These are phyloP conservation scores for Phytopythium boreale DNA, from an alignment of 352 stramenopile species.

Conservation along the genomic window DNA sequence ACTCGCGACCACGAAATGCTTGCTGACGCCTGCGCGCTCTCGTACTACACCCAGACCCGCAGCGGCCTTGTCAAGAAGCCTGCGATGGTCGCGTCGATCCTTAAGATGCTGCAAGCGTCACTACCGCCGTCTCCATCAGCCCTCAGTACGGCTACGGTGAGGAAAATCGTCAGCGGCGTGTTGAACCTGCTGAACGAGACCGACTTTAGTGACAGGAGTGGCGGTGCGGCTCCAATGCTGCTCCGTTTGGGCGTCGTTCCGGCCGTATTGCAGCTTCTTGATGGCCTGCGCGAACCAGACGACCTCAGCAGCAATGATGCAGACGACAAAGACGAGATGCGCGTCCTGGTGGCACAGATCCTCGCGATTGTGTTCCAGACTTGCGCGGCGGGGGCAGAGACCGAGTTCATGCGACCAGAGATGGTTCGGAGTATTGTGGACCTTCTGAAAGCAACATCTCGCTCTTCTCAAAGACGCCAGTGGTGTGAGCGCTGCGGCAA, in stretches of 20 bases:
- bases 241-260: conserved; percentile 25
- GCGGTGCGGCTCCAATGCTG: conserved; percentile 10
- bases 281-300: not conserved
- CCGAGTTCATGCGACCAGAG: conserved; percentile 15
- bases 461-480: conserved; percentile 17
- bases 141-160: conserved; percentile 33
- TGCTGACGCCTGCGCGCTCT: conserved; percentile 52
- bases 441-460: conserved; percentile 1
- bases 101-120: conserved; percentile 33
- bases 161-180: conserved; percentile 32
- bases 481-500: conserved; percentile 25
- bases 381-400: conserved; percentile 13
- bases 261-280: conserved; percentile 18
- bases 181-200: conserved; percentile 50
- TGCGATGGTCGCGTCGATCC: conserved; percentile 31
- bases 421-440: conserved; percentile 8
- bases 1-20: conserved; percentile 56
- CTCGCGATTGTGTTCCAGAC: conserved; percentile 29
- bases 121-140: conserved; percentile 1
- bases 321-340: conserved; percentile 14
- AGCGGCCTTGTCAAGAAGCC: conserved; percentile 47
- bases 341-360: conserved; percentile 17
- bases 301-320: not conserved
- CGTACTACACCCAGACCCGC: conserved; percentile 49
- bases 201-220: conserved; percentile 11